A percentile compares a stretch with the other conserved stretches of the same genome.
Conservation (phyloP, 257 asterid genomes). For the Nicotiana tomentosiformis region DNA sequence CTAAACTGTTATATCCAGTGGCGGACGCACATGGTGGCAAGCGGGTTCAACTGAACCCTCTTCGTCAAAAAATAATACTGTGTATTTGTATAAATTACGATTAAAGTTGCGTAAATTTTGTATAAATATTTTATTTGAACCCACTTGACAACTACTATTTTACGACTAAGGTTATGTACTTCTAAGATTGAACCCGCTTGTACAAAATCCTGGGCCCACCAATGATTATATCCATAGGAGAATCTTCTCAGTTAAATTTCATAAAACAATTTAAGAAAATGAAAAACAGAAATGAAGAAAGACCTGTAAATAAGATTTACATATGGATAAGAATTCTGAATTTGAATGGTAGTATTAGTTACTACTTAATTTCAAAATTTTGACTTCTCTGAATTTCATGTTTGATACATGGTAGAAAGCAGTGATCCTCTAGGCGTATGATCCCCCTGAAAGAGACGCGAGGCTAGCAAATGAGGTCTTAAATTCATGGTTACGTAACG, state of each 20-base stretch:
- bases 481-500: conserved; percentile 34
- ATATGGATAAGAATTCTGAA: background rate
- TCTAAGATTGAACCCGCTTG: no score
- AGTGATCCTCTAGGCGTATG: conserved; percentile 53
- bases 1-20: no score
- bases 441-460: conserved; percentile 78
- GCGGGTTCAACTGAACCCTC: no score
- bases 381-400: background rate
- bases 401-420: conserved; percentile 45
- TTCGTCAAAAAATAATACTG: no score
- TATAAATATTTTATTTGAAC: no score
- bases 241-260: background rate
- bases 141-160: no score
- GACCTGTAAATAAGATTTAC: background rate
- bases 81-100: no score
- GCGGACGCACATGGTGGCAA: no score
- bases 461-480: conserved; percentile 62
- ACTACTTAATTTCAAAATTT: background rate
- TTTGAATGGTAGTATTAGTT: background rate
- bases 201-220: no score
- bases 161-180: no score
- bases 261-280: background rate
- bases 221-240: background rate
- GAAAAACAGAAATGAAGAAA: no score
- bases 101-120: no score